Base-by-base conservation (phyloP, 2,329 filamentous ascomycete genomes). In the Bipolaris gigantea region DNA sequence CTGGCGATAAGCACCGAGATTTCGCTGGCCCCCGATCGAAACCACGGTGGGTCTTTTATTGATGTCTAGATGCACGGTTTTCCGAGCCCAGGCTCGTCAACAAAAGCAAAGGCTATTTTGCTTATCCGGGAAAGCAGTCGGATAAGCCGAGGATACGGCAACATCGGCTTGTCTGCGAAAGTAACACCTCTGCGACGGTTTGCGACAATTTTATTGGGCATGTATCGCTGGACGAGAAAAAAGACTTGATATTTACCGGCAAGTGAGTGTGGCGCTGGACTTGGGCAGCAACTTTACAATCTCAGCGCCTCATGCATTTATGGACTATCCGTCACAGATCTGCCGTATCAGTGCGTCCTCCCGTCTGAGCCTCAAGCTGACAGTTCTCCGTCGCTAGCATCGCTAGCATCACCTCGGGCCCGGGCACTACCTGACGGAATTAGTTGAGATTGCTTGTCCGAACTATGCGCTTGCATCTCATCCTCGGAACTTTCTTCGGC, bases 401-500 rank as follows among this genome's bases (percentile, higher is more conserved):
- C 47, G 43, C 54, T 55, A 19, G 61, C 60, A 50, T 62, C 60
- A 18, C 61, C 64, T 34, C 67, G 27, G 46, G 65, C 63, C 35
- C 67, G 56, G 27, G 65, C 48, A 13, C 62, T 58, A 18, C 60
- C 65, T 32, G 59, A 62, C 21, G 48, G 33, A 5, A 61, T 56
- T 27, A 55, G 60, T 36, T 59, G 63, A 18, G 56, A 30, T 36
- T 49, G 40, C 30, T n/a, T 33, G 15, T 39, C 23, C 34, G 16
- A 40, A 34, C 46, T 42, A 47, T 53, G 41, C 8, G 43, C 54
- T 43, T 56, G 46, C 13, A 60, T 60, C 2, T 69, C 65, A 1
- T 66, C 70, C 11, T 64, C 64, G 0, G 72, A 69, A 36, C 64
- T 63, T 7, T 69, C 62, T 10, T 67, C 63, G 2, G 57, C 66